phyloP scores from a whole-genome alignment of 805 yeast genomes.

The Tetrapisispora namnaoensis region DNA sequence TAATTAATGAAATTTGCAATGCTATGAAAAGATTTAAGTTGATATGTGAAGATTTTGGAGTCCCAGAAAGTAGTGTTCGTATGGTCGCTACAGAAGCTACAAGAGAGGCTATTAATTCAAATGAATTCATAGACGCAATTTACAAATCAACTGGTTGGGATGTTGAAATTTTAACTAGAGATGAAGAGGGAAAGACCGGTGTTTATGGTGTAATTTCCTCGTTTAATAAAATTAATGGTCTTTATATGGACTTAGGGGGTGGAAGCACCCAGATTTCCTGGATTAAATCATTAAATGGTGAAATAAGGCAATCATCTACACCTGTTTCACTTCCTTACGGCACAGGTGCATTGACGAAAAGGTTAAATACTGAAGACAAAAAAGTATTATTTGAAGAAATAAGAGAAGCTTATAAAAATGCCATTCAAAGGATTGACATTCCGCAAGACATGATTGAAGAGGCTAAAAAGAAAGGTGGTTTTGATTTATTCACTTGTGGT shows the following conservation, averaged over 20 bases:
- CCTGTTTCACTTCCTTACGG: constrained; percentile 68
- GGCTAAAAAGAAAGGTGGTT: constrained; percentile 49
- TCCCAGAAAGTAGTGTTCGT: constrained; percentile 46
- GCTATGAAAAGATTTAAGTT: constrained; percentile 59
- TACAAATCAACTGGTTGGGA: constrained; percentile 56
- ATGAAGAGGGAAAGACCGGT: constrained; percentile 58
- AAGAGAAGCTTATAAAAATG: constrained; percentile 39
- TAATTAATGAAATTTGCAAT: constrained; percentile 47
- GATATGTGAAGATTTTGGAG: constrained; percentile 69
- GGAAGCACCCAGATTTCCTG: constrained; percentile 62
- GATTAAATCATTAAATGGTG: constrained; percentile 50
- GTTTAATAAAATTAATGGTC: constrained; percentile 53
- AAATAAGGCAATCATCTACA: constrained; percentile 41
- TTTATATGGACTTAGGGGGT: constrained; percentile 68
- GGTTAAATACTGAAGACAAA: constrained; percentile 43
- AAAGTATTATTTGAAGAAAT: constrained; percentile 45
- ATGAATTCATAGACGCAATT: constrained; percentile 47
- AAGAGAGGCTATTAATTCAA: constrained; percentile 56
- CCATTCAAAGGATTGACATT: constrained; percentile 41
- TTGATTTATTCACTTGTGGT: constrained; percentile 57
- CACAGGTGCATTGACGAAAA: constrained; percentile 54
- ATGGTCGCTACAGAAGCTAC: constrained; percentile 72
- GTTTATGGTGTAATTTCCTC: constrained; percentile 70
- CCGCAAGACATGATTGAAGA: constrained; percentile 43
- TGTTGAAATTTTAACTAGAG: constrained; percentile 48